phyloP scores from a whole-genome alignment of 2,329 filamentous ascomycete species.

The Cordyceps militaris region DNA sequence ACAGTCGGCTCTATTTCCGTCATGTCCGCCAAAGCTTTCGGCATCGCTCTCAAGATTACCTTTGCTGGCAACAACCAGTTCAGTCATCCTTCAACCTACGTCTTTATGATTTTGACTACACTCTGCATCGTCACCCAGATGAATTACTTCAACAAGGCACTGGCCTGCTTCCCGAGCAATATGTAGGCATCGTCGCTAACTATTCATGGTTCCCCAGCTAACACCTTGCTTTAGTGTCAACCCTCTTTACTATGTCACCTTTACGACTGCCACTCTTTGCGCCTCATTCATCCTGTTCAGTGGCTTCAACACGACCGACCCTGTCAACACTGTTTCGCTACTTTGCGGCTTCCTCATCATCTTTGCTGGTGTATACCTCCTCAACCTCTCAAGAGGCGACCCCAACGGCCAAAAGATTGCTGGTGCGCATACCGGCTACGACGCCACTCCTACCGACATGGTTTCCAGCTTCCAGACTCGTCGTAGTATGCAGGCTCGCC shows the following conservation, averaged over 20 bases:
- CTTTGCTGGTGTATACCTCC: slow-evolving; percentile 88
- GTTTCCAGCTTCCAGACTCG: slow-evolving; percentile 85
- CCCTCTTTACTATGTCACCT: slow-evolving; percentile 94
- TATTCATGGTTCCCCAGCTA: slow-evolving; percentile 2
- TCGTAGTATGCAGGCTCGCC: slow-evolving; percentile 82
- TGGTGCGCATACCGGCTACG: slow-evolving; percentile 54
- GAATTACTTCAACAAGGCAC: slow-evolving; percentile 99
- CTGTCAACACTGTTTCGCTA: slow-evolving; percentile 85
- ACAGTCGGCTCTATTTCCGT: slow-evolving; percentile 95
- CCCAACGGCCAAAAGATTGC: slow-evolving; percentile 68
- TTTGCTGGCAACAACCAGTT: slow-evolving; percentile 94
- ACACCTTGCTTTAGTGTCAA: slow-evolving; percentile 63
- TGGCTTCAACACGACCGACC: slow-evolving; percentile 90
- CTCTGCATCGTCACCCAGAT: slow-evolving; percentile 98
- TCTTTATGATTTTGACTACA: slow-evolving; percentile 86
- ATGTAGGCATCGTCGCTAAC: slow-evolving; percentile 58
- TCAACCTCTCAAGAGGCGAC: slow-evolving; percentile 91
- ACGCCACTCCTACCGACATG: slow-evolving; percentile 85
- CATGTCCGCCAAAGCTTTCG: slow-evolving; percentile 98
- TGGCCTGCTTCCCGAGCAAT: slow-evolving; percentile 93
- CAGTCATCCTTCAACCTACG: slow-evolving; percentile 88
- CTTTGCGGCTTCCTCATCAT: slow-evolving; percentile 91
- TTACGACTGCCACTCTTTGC: slow-evolving; percentile 87
- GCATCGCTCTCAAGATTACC: slow-evolving; percentile 93
- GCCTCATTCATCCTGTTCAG: slow-evolving; percentile 94